Conservation (phyloP, 257 asterid species). For the Voacanga thouarsii region DNA sequence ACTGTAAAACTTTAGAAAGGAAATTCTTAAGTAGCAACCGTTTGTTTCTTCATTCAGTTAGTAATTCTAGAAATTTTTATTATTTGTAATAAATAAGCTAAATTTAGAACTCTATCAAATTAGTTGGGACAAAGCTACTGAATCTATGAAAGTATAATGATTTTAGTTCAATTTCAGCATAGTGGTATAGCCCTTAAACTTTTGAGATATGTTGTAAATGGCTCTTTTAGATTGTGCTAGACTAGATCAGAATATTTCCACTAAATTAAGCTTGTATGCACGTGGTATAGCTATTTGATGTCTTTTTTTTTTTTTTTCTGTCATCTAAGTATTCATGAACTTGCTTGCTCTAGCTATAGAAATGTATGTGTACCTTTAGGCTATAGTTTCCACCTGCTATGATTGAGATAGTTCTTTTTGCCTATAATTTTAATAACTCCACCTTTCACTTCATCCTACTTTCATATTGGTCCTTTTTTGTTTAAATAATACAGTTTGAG, state of each 20-base stretch:
- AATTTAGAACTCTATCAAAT: neutral
- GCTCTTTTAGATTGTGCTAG: neutral
- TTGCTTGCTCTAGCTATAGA: too few species aligned
- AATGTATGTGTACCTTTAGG: too few species aligned
- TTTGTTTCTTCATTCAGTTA: too few species aligned
- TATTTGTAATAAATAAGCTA: neutral
- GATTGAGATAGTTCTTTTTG: neutral
- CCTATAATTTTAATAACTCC: neutral
- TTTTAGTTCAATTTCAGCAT: neutral
- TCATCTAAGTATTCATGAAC: neutral
- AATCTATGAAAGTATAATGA: neutral
- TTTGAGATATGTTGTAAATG: neutral
- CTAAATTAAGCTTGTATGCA: neutral
- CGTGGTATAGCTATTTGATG: neutral
- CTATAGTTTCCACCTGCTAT: too few species aligned
- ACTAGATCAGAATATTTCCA: neutral
- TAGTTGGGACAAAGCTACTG: neutral
- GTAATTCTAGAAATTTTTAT: neutral
- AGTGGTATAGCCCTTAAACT: neutral
- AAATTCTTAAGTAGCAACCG: too few species aligned
- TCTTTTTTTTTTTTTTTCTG: neutral
- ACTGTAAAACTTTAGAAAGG: too few species aligned
- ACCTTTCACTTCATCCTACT: neutral
- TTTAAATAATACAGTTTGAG: neutral
- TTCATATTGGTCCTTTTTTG: neutral